Evolutionary conservation across 2,329 filamentous ascomycete genomes (phyloP), one percentile per base, ranked within the genome.

Genomic region (Nigrospora osmanthi): DNA sequence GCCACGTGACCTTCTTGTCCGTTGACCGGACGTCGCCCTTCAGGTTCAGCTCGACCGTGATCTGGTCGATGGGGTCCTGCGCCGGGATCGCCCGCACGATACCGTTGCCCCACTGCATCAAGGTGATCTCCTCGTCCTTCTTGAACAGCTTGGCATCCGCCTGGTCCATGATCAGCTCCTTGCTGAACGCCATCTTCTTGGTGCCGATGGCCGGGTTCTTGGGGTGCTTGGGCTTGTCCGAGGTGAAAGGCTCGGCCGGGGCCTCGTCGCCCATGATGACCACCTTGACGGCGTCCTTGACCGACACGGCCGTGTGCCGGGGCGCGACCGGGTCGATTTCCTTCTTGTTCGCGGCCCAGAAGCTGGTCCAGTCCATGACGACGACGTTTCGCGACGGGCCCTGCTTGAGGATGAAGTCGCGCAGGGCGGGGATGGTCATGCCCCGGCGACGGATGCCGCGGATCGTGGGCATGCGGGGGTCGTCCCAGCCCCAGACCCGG

Each of bases 51-150:
- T 95, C 88, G 44, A 93, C 73, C 47, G 86, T 85, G 35, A 95
- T 74, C 33, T 69, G 72, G 12, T 81, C 84, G 56, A 95, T 81
- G 40, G 78, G 71, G 43, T 72, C 72, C 23, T 70, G 64, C 32
- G 70, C 69, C 40, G 78, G 72, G 49, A 88, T 80, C 48, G 81
- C 80, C 45, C 82, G 79, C 19, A 93, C 85, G 53, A 89, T 79
- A 12, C 86, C 88, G 58, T 95, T 94, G 55, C 91, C 93, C 91
- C 91, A 97, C 64, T 86, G 86, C 91, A 96, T 96, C 36, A 96
- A 75, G 0, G 91, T 96, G 57, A 97, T 87, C 66, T 96, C 90
- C 70, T 97, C 91, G 59, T 85, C 83, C 48, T 85, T 75, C 56
- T 81, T 85, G 68, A 96, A 94, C 23, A 77, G 78, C 62, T 84